Conservation (phyloP, 2,329 filamentous ascomycete genomes). For the Ophiosphaerella herpotricha region DNA sequence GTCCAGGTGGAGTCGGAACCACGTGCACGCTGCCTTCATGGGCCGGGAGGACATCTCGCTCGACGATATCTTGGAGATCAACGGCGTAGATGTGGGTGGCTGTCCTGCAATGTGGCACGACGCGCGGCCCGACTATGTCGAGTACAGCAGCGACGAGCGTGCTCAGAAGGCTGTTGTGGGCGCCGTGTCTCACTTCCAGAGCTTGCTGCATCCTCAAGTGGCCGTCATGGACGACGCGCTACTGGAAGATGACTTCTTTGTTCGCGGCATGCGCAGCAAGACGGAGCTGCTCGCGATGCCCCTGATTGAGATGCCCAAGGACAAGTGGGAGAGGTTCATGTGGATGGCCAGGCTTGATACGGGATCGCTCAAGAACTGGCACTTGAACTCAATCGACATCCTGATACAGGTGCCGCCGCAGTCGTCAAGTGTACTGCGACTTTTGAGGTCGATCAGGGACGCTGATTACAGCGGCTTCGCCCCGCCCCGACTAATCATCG, state of each 20-base stretch:
- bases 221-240: conserved; percentile 71
- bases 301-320: conserved; percentile 74
- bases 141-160: conserved; percentile 70
- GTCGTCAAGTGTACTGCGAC: conserved; percentile 75
- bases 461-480: conserved; percentile 76
- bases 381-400: conserved; percentile 78
- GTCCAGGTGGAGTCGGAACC: conserved; percentile 68
- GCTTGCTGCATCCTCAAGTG: conserved; percentile 76
- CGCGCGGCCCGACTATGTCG: conserved; percentile 75
- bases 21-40: conserved; percentile 82
- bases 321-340: conserved; percentile 64
- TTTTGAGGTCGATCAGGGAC: conserved; percentile 74
- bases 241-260: conserved; percentile 72
- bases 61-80: conserved; percentile 72
- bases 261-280: conserved; percentile 62
- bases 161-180: conserved; percentile 67
- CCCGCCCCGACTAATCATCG: conserved; percentile 78
- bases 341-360: conserved; percentile 84
- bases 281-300: conserved; percentile 59
- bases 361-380: conserved; percentile 74
- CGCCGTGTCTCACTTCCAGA: conserved; percentile 72
- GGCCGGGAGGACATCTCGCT: conserved; percentile 72
- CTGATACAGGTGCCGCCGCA: conserved; percentile 74
- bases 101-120: conserved; percentile 74
- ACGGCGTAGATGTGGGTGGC: conserved; percentile 69